These are phyloP conservation scores for Irpex lacteus DNA, from an alignment of 1,284 basidiomycete genomes.

Conservation along the genomic window DNA sequence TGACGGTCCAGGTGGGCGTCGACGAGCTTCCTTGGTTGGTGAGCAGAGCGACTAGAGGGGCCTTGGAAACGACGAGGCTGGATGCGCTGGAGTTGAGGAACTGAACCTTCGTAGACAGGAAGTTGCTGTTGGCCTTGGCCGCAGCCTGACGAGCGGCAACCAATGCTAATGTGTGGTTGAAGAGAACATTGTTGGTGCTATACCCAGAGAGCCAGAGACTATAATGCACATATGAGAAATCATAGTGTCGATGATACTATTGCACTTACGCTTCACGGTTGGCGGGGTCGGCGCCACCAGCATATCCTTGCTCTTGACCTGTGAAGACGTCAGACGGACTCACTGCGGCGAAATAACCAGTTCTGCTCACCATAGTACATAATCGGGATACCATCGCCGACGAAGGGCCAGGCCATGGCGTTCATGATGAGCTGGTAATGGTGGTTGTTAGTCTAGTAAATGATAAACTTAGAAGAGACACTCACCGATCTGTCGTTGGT, in stretches of 20 bases:
- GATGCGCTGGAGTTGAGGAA: conserved; percentile 44
- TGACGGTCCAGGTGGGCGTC: conserved; percentile 43
- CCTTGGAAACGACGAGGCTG: conserved; percentile 59
- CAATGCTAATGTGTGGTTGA: conserved; percentile 49
- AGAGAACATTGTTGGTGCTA: conserved; percentile 45
- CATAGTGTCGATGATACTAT: conserved; percentile 5
- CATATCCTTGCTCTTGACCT: conserved; percentile 32
- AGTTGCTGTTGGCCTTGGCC: conserved; percentile 41
- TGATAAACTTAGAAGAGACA: conserved; percentile 4
- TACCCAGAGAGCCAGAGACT: conserved; percentile 63
- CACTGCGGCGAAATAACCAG: not conserved
- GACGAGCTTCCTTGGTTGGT: conserved; percentile 56
- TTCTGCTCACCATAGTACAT: conserved; percentile 65
- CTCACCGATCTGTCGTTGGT: conserved; percentile 58
- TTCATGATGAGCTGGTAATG: conserved; percentile 26
- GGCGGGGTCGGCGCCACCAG: conserved; percentile 35
- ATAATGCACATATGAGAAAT: not conserved
- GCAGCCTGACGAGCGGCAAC: conserved; percentile 58
- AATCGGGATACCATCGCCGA: conserved; percentile 66
- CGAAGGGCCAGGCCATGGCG: conserved; percentile 35
- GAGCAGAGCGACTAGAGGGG: conserved; percentile 63
- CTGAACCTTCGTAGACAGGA: conserved; percentile 50
- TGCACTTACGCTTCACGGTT: conserved; percentile 61
- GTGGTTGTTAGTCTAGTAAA: conserved; percentile 20
- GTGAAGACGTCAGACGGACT: not conserved